Conservation (phyloP, 345 rosid genomes). For the Moringa oleifera region DNA sequence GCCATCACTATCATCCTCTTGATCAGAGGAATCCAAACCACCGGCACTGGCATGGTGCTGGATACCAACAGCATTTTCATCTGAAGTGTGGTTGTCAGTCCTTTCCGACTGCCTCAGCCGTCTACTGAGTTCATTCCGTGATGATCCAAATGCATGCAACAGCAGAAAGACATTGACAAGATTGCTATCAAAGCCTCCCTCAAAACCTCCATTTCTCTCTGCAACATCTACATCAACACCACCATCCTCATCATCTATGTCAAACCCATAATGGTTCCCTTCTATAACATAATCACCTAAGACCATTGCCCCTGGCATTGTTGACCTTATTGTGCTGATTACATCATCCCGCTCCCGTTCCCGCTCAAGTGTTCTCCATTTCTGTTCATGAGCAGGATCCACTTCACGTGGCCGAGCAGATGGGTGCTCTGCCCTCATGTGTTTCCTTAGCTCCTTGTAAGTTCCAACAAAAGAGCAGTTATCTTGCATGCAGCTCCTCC, state of each 20-base stretch:
- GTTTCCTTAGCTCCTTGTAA: slow-evolving; percentile 88
- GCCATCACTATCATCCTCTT: slow-evolving; percentile 36
- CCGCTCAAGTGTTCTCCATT: slow-evolving; percentile 73
- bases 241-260: slow-evolving; percentile 39
- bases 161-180: slow-evolving; percentile 62
- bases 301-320: slow-evolving; percentile 88
- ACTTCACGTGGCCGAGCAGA: slow-evolving; percentile 70
- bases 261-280: slow-evolving; percentile 45
- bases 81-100: slow-evolving; percentile 17
- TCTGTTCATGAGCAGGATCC: slow-evolving; percentile 78
- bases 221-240: slow-evolving; percentile 27
- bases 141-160: slow-evolving; percentile 70
- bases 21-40: slow-evolving; percentile 38
- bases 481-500: slow-evolving; percentile 94
- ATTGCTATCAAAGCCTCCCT: slow-evolving; percentile 51
- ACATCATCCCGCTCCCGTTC: slow-evolving; percentile 72
- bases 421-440: slow-evolving; percentile 78
- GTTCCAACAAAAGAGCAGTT: slow-evolving; percentile 65
- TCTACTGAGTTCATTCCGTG: slow-evolving; percentile 49
- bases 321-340: slow-evolving; percentile 73
- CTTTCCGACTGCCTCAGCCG: slow-evolving; percentile 37
- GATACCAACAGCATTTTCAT: slow-evolving; percentile 29
- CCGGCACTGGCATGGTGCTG: too few species aligned
- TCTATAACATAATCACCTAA: slow-evolving; percentile 45
- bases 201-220: slow-evolving; percentile 35